Evolutionary conservation across 768 basidiomycete species (phyloP).

Genomic region (Porphyrellus cyaneotinctus): DNA sequence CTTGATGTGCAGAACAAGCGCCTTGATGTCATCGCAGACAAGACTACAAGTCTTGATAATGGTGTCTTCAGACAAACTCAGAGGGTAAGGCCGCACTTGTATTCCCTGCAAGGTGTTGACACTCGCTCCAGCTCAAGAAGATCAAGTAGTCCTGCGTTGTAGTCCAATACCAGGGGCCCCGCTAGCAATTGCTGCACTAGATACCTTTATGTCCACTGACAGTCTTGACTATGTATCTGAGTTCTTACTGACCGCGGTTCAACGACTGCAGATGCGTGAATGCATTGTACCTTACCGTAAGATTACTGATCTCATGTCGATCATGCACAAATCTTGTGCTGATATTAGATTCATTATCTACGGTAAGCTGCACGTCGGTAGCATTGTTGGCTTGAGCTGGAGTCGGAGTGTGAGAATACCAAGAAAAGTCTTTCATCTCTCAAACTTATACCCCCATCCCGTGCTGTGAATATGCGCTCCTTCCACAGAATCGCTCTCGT

Average conservation of each 20-base stretch:
- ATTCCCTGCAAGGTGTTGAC: slow-evolving; percentile 6
- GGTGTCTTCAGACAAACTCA: slow-evolving; percentile 80
- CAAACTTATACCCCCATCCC: neutral
- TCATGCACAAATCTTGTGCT: too few species aligned
- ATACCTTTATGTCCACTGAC: slow-evolving; percentile 16
- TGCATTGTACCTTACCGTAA: neutral
- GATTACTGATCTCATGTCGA: neutral
- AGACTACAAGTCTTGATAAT: slow-evolving; percentile 72
- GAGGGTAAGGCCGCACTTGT: slow-evolving; percentile 48
- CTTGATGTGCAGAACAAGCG: slow-evolving; percentile 82
- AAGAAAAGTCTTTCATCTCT: too few species aligned
- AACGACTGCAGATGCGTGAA: neutral
- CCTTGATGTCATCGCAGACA: slow-evolving; percentile 71
- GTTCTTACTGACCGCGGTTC: too few species aligned
- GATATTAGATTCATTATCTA: too few species aligned
- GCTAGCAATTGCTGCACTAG: slow-evolving; percentile 1
- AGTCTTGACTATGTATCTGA: neutral
- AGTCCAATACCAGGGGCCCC: neutral
- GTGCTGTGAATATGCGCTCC: slow-evolving; percentile 26
- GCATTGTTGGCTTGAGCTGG: too few species aligned
- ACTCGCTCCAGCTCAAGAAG: slow-evolving; percentile 48
- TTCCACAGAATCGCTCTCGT: slow-evolving; percentile 24
- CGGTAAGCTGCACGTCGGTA: too few species aligned
- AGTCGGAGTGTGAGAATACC: too few species aligned
- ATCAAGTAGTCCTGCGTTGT: slow-evolving; percentile 41